phyloP scores from a whole-genome alignment of 768 basidiomycete species.

The Psilocybe tampanensis region DNA sequence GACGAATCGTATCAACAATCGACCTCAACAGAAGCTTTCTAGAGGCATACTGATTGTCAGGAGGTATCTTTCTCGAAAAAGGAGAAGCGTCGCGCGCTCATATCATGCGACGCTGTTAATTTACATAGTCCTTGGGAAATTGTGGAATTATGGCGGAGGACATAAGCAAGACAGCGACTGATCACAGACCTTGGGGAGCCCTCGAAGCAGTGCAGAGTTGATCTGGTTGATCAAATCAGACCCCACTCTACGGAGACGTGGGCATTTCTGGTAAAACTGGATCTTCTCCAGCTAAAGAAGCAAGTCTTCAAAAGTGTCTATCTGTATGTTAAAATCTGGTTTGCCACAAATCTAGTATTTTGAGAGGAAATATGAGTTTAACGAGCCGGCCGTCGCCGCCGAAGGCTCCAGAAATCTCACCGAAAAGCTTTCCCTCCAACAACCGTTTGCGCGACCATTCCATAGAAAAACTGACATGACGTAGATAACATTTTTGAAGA shows the following conservation, averaged over 20 bases:
- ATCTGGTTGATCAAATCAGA: constrained; percentile 15
- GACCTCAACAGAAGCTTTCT: constrained; percentile 11
- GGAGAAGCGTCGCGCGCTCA: not conserved
- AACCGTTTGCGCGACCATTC: not conserved
- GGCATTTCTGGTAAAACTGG: constrained; percentile 8
- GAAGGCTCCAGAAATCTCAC: constrained; percentile 2
- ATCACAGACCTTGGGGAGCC: constrained; percentile 11
- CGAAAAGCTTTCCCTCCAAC: not conserved
- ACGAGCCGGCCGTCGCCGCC: constrained; percentile 13
- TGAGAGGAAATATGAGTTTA: not conserved
- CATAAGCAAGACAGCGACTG: constrained; percentile 13
- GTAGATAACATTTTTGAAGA: not conserved
- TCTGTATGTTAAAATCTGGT: constrained; percentile 8
- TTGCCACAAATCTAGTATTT: not conserved
- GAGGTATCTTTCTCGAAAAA: constrained; percentile 7
- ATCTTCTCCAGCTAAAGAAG: constrained; percentile 14
- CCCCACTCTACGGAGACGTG: constrained; percentile 16
- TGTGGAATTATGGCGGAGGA: constrained; percentile 18
- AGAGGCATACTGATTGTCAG: constrained; percentile 12
- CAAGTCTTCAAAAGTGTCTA: not conserved
- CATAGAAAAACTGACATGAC: not conserved
- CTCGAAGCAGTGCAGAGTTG: constrained; percentile 18
- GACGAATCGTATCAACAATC: not conserved
- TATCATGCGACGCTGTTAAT: constrained; percentile 10
- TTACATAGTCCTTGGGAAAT: constrained; percentile 15